Evolutionary conservation across 176 grass and related monocot species (phyloP), one percentile per base, ranked within the genome.

Genomic region (Eragrostis curvula): DNA sequence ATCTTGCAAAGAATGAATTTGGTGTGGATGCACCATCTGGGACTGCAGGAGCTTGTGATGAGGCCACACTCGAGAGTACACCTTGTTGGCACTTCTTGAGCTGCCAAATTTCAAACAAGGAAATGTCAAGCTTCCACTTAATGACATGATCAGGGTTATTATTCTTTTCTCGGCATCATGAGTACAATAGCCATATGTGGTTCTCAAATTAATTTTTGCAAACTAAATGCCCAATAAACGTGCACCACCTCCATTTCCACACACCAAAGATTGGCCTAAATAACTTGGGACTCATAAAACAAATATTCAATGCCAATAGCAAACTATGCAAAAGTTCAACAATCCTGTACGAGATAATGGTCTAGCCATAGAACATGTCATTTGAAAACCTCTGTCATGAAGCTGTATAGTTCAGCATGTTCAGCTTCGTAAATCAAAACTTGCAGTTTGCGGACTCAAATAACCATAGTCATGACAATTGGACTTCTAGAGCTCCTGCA

Each of bases 31-130:
- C 81, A 83, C 74, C 81, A 28, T 95, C 96, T 27, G 95, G 70
- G 49, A 79, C 32, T 51, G 90, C 75, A 74, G 82, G 41, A 57
- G 90, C 78, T 74, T 77, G 90, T 66, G 81, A 83, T 1, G 82
- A 75, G 84, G 70, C 78, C 47, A 91, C 90, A 84, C 40, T 85
- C 17, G 92, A 94, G 29, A 90, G 79, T 62, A 91, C 87, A 9
- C 85, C 90, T 80, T 95, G 95, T 49, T 98, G 96, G 89, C 96
- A 98, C 48, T 95, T 98, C 25, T 84, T 88, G 53, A 79, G 81
- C 96, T 98, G 87, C 70, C 76, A 89, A 82, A 29, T 80, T 74
- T 73, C 39, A 78, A 81, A 83, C 24, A 62, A 78, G 21, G 6
- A 48, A 36, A 50, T 30, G 50, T 79, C 18, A 86, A 73, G 15